Evolutionary conservation across 139 green algal genomes (phyloP), one percentile per base, ranked within the genome.

Genomic region (Tetradesmus obliquus): DNA sequence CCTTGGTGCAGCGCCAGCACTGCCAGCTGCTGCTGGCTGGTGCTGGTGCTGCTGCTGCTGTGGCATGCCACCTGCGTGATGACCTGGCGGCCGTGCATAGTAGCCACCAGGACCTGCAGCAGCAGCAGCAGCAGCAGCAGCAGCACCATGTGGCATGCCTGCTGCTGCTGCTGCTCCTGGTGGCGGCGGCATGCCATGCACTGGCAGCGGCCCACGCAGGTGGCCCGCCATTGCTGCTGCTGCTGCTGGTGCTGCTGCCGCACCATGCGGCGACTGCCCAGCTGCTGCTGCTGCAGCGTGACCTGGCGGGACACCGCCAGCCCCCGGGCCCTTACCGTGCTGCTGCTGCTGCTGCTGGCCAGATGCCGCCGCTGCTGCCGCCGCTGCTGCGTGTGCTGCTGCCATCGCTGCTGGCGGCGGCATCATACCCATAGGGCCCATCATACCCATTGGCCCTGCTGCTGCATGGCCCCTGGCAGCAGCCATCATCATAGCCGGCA

Each of bases 121-220:
- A 19, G 66, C 66, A 76, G 66, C 60, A 4, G 60, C 60, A 19
- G 66, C 66, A 76, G 66, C 66, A 76, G 17, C 66, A 76, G 66
- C 7, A 66, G 57, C 66, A 76, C 17, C 7, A 66, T 7, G 66
- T 5, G 66, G 17, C 66, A 76, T 76, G 66, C 66, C 66, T 76
- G 62, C 62, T 22, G 62, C 62, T 76, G 66, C 66, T 76, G 17
- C 66, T 76, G 66, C 66, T 76, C 17, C 66, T 24, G 66, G 66
- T 55, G 76, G 76, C 6, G 66, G 24, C 10, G 76, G 76, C 76
- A 82, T 51, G 15, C 76, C 76, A 22, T 82, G 76, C 76, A 51
- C 7, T 82, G 76, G 76, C 76, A 55, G 20, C 79, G 84, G 79
- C 51, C 20, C 89, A 87, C 8, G 91, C 92, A 58, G 91, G 93